phyloP scores from a whole-genome alignment of 2,329 filamentous ascomycete species.

The Tolypocladium tundrense region DNA sequence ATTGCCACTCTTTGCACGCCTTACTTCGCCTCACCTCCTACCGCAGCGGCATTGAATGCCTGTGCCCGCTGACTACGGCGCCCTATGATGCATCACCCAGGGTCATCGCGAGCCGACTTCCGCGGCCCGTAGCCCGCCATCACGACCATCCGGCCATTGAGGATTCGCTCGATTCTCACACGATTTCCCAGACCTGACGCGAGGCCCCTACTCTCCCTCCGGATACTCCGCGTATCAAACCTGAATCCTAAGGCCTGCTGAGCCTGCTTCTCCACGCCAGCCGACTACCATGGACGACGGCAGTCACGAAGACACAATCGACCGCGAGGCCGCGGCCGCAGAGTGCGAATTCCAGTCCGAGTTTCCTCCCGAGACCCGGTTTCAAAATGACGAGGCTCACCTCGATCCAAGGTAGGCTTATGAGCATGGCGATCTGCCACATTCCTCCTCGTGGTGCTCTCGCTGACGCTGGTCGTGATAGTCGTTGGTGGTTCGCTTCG shows the following conservation, averaged over 20 bases:
- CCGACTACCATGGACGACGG: slow-evolving; percentile 29
- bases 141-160: neutral
- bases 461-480: slow-evolving; percentile 11
- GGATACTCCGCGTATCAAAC: neutral
- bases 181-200: neutral
- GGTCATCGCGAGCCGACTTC: neutral
- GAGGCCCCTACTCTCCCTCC: neutral
- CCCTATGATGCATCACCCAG: neutral
- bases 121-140: neutral
- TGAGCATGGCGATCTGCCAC: neutral
- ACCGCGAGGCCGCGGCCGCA: slow-evolving; percentile 19
- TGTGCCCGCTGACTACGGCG: neutral
- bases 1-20: neutral
- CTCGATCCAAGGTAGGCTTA: slow-evolving; percentile 31
- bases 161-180: neutral
- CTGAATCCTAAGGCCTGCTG: neutral
- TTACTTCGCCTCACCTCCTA: neutral
- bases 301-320: slow-evolving; percentile 25
- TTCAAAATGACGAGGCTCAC: slow-evolving; percentile 29
- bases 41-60: neutral
- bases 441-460: neutral
- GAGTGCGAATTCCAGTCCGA: slow-evolving; percentile 12
- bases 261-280: neutral
- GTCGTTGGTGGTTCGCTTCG: slow-evolving; percentile 54
- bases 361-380: slow-evolving; percentile 11